A percentile compares a stretch with the other conserved stretches of the same genome.
Conservation (phyloP, 805 yeast species). For the Brettanomyces naardenensis region DNA sequence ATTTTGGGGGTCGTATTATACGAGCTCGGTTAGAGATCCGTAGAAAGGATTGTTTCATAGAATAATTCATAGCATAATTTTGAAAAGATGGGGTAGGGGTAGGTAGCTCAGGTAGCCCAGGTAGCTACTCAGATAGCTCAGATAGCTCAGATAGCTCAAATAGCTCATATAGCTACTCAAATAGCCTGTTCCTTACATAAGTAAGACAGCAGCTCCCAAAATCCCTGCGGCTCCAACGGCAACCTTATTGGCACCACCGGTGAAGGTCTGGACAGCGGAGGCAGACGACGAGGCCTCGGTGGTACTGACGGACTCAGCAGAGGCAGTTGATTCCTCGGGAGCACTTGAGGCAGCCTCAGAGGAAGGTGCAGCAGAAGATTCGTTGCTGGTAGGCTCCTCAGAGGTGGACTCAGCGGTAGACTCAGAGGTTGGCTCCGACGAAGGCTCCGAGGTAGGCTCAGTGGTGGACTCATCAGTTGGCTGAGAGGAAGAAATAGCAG, state of each 20-base stretch:
- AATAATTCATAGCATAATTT: too few relatives aligned
- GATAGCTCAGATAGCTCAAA: too few relatives aligned
- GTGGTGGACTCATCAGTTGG: conserved; percentile 9
- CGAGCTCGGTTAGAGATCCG: too few relatives aligned
- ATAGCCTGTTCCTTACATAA: conserved; percentile 14
- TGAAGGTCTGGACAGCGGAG: conserved; percentile 6
- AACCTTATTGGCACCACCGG: conserved; percentile 18
- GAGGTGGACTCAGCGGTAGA: conserved; percentile 18
- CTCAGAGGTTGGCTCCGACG: conserved; percentile 19
- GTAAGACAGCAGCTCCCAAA: conserved; percentile 20
- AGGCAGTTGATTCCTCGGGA: background rate
- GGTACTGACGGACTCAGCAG: background rate
- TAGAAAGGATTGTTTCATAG: too few relatives aligned
- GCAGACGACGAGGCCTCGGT: conserved; percentile 1
- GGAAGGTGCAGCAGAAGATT: conserved; percentile 7
- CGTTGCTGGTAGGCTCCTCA: conserved; percentile 9
- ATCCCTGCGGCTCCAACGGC: conserved; percentile 17
- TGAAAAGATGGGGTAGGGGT: background rate
- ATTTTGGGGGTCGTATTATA: too few relatives aligned
- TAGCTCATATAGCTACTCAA: too few relatives aligned
- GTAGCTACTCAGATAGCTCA: too few relatives aligned
- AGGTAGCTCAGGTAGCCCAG: too few relatives aligned
- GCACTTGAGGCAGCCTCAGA: conserved; percentile 7
- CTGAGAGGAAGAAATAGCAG: conserved; percentile 8
- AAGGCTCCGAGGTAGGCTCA: conserved; percentile 7